These are phyloP conservation scores for Zymoseptoria passerinii DNA, from an alignment of 2,329 filamentous ascomycete genomes.

Conservation along the genomic window DNA sequence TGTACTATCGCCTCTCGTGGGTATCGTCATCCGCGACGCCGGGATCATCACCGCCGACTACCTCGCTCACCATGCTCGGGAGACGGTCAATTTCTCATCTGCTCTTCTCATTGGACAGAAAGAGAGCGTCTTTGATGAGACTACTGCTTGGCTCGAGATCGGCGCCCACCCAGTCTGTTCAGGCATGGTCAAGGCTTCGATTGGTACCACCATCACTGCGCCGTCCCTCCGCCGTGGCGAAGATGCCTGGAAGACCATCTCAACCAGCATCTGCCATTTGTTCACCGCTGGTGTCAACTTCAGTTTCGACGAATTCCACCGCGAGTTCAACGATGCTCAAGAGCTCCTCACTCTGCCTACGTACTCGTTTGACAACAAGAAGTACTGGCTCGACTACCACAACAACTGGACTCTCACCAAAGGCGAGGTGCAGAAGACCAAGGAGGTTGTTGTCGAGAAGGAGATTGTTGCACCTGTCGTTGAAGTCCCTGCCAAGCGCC, in stretches of 20 bases:
- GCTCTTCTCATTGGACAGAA: conserved; percentile 53
- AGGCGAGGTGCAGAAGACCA: conserved; percentile 45
- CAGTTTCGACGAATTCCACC: conserved; percentile 64
- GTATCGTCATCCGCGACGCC: conserved; percentile 50
- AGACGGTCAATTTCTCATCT: conserved; percentile 60
- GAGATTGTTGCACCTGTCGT: conserved; percentile 29
- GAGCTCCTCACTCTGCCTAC: conserved; percentile 57
- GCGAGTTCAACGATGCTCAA: conserved; percentile 50
- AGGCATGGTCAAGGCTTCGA: conserved; percentile 58
- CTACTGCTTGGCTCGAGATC: conserved; percentile 63
- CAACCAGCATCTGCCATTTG: conserved; percentile 50
- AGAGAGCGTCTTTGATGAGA: conserved; percentile 53
- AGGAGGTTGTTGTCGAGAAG: conserved; percentile 33
- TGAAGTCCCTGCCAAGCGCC: conserved; percentile 42
- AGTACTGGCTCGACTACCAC: conserved; percentile 63
- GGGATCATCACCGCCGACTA: conserved; percentile 54
- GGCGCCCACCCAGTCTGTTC: conserved; percentile 65
- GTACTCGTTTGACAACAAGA: conserved; percentile 63
- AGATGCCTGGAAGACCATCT: conserved; percentile 56
- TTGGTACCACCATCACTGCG: conserved; percentile 49
- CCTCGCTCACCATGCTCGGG: conserved; percentile 55
- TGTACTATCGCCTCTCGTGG: conserved; percentile 60
- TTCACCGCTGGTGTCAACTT: conserved; percentile 55
- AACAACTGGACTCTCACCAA: conserved; percentile 67
- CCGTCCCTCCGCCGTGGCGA: conserved; percentile 57